Evolutionary conservation across 2,329 filamentous ascomycete genomes (phyloP), one percentile per base, ranked within the genome.

Genomic region (Talaromyces sp.): DNA sequence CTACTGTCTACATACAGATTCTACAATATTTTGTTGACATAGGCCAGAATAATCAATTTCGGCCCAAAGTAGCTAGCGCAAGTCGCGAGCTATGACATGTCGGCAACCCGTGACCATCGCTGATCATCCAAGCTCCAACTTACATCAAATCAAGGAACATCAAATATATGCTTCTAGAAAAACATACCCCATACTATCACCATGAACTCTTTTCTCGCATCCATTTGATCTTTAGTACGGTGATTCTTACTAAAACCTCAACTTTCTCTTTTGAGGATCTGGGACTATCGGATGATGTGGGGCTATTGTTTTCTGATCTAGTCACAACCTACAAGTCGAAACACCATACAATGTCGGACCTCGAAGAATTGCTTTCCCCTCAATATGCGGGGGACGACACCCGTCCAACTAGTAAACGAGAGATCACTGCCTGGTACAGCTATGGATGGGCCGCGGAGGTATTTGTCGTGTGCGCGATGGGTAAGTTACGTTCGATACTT

Each of bases 391-490:
- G 90, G 65, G 92, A 98, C 75, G 95, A 99, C 76, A 90, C 87
- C 25, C 84, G 93, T n/a, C 85, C 90, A 61, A 98, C 95, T 9
- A 96, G 91, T 75, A 80, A 80, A 69, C 93, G 90, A 76, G 95
- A 99, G 83, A 84, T 98, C 64, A 82, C 87, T 42, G 95, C 93
- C 69, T 99, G 96, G 91, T 99, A 98, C 77, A 89, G 89, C 74
- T 98, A 98, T 80, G 90, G 90, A 46, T 98, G 96, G 83, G 95
- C 95, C 25, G 92, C 93, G 21, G 95, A 99, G 79, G 93, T 96
- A 60, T 98, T 97, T 75, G 91, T 96, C 16, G 91, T 98, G 62
- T 98, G 95, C 76, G 93, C 87, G 23, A 86, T 90, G 73, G 87
- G 93, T 78, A 75, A 50, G 52, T 35, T 18, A 28, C 48, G 14